Conservation (phyloP, 2,329 filamentous ascomycete genomes). For the Pseudogymnoascus sp. region DNA sequence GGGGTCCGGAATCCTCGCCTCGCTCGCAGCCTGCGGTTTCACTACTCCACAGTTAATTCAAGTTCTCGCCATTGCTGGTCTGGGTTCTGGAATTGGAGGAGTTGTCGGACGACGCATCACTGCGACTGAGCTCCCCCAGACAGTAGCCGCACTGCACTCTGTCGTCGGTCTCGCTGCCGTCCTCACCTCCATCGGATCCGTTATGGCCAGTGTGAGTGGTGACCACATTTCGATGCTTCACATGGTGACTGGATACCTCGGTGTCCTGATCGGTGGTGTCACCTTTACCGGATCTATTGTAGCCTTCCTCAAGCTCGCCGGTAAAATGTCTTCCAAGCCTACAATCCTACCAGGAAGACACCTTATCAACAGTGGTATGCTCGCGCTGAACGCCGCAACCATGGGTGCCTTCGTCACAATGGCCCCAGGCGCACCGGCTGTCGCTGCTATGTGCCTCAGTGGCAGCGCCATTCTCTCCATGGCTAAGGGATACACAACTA, state of each 20-base stretch:
- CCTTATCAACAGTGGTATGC: conserved; percentile 62
- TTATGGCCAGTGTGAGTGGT: conserved; percentile 64
- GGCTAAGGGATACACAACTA: conserved; percentile 79
- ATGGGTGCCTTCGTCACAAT: conserved; percentile 78
- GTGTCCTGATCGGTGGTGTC: conserved; percentile 77
- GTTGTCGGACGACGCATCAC: conserved; percentile 81
- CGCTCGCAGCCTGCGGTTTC: conserved; percentile 73
- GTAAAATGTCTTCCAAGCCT: conserved; percentile 72
- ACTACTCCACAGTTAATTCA: conserved; percentile 70
- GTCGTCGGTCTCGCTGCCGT: conserved; percentile 86
- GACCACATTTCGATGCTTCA: conserved; percentile 60
- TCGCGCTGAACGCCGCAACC: conserved; percentile 70
- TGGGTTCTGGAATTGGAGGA: conserved; percentile 51
- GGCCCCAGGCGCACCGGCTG: conserved; percentile 68
- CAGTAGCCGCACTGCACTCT: conserved; percentile 79
- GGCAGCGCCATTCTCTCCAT: conserved; percentile 74
- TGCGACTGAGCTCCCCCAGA: conserved; percentile 80
- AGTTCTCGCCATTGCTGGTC: conserved; percentile 65
- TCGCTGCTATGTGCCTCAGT: conserved; percentile 69
- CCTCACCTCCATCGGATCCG: conserved; percentile 78
- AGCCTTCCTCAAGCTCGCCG: conserved; percentile 79
- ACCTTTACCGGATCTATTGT: conserved; percentile 90
- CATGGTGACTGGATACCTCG: conserved; percentile 77
- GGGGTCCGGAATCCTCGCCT: conserved; percentile 72
- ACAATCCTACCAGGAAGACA: conserved; percentile 66